A percentile compares a stretch with the other conserved stretches of the same genome.
Conservation (phyloP, 495 filamentous ascomycete genomes). For the Neurospora sp. region DNA sequence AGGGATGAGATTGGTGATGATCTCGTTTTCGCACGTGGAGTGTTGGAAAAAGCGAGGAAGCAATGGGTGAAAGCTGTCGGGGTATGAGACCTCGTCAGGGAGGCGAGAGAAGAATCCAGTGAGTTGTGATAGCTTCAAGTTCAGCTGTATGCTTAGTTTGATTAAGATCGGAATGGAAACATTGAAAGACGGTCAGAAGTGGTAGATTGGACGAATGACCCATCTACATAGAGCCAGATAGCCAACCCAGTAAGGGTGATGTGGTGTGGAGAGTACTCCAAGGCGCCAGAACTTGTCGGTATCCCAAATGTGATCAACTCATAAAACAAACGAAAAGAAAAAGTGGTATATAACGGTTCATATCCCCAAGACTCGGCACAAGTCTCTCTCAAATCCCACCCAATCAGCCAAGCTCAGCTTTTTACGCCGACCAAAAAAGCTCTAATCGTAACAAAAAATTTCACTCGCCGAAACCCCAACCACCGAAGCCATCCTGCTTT, state of each 20-base stretch:
- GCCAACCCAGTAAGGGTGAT: neutral
- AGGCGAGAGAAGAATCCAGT: neutral
- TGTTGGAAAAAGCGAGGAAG: neutral
- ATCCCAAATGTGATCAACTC: neutral
- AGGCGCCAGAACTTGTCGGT: neutral
- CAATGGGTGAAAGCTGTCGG: too few species aligned
- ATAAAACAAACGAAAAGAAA: neutral
- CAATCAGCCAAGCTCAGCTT: neutral
- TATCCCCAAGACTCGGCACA: neutral
- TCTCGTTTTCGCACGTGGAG: neutral
- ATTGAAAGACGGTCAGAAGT: neutral
- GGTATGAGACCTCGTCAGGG: neutral
- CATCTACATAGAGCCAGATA: neutral
- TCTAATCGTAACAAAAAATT: neutral
- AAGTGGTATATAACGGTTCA: neutral
- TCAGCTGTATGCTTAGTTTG: neutral
- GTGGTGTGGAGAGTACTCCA: neutral
- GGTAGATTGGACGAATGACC: neutral
- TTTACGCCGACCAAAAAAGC: neutral
- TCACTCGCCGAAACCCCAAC: neutral
- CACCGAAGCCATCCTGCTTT: neutral
- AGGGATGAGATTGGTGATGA: too few species aligned
- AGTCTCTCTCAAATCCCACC: neutral
- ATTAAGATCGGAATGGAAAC: neutral
- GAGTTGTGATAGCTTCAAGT: neutral